phyloP scores from a whole-genome alignment of 805 yeast species.

The Komagataella phaffii region DNA sequence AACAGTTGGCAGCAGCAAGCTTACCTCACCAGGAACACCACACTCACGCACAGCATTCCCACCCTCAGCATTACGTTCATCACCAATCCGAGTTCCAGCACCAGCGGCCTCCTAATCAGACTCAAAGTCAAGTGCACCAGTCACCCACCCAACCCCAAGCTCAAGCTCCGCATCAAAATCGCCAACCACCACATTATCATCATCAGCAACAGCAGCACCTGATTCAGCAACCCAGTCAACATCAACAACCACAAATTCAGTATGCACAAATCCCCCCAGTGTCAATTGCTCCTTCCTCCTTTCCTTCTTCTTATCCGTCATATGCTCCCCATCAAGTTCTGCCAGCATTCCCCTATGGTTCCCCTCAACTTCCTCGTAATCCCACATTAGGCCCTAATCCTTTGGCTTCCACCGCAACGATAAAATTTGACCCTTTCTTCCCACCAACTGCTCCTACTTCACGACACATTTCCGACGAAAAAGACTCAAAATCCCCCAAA shows the following conservation, averaged over 20 bases:
- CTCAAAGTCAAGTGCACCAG: neutral
- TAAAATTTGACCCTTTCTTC: neutral
- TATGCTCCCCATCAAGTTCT: slow-evolving; percentile 1
- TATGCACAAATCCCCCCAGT: neutral
- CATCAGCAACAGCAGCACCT: slow-evolving; percentile 2
- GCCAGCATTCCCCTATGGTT: neutral
- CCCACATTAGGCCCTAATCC: neutral
- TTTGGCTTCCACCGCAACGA: neutral
- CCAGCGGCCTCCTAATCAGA: neutral
- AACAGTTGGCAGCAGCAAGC: slow-evolving; percentile 3
- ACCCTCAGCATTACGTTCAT: neutral
- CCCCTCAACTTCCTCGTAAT: neutral
- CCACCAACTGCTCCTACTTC: neutral
- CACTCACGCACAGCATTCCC: neutral
- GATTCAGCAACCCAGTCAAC: neutral
- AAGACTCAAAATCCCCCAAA: neutral
- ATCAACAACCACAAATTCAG: slow-evolving; percentile 1
- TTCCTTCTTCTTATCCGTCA: neutral
- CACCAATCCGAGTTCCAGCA: neutral
- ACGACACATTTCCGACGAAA: neutral
- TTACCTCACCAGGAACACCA: neutral
- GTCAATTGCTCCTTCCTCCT: slow-evolving; percentile 1
- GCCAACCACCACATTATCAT: slow-evolving; percentile 4
- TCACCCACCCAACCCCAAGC: neutral
- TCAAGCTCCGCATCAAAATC: slow-evolving; percentile 1